These are phyloP conservation scores for Yarrowia divulgata DNA, from an alignment of 805 yeast species.

Conservation along the genomic window DNA sequence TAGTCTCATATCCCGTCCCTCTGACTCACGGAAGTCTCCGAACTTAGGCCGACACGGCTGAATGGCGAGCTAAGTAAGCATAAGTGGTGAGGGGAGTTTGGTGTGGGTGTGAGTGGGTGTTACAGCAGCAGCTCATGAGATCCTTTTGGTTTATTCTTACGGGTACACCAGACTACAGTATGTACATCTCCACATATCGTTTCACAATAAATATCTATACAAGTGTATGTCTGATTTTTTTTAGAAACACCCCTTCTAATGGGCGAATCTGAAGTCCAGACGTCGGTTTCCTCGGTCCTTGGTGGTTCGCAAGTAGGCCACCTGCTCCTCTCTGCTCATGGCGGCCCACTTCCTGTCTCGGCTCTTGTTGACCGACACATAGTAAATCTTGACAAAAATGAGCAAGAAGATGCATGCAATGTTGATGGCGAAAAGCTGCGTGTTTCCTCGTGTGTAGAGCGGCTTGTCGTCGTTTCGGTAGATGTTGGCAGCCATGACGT, in stretches of 20 bases:
- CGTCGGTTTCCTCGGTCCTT: slow-evolving; percentile 65
- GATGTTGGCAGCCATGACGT: slow-evolving; percentile 62
- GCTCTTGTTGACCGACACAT: slow-evolving; percentile 47
- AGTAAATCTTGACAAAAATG: slow-evolving; percentile 49
- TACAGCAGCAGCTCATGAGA: too few relatives aligned
- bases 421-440: slow-evolving; percentile 46
- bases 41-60: slow-evolving; percentile 21
- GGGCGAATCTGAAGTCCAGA: slow-evolving; percentile 58
- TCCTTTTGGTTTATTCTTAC: too few relatives aligned
- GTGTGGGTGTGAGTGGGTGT: too few relatives aligned
- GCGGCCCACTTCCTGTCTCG: slow-evolving; percentile 60
- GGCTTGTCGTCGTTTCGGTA: slow-evolving; percentile 68
- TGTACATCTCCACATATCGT: too few relatives aligned
- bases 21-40: background rate
- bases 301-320: slow-evolving; percentile 56
- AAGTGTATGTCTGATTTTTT: slow-evolving; percentile 7
- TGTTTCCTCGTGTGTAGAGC: slow-evolving; percentile 64
- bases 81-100: too few relatives aligned
- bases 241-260: slow-evolving; percentile 14
- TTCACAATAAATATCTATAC: slow-evolving; percentile 26
- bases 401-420: slow-evolving; percentile 43
- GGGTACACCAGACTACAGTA: too few relatives aligned
- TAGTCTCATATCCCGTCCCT: too few relatives aligned
- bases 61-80: slow-evolving; percentile 1
- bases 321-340: slow-evolving; percentile 59